A percentile compares a stretch with the other conserved stretches of the same genome.
Conservation (phyloP, 176 grass and related monocot genomes). For the Stipa capillata region DNA sequence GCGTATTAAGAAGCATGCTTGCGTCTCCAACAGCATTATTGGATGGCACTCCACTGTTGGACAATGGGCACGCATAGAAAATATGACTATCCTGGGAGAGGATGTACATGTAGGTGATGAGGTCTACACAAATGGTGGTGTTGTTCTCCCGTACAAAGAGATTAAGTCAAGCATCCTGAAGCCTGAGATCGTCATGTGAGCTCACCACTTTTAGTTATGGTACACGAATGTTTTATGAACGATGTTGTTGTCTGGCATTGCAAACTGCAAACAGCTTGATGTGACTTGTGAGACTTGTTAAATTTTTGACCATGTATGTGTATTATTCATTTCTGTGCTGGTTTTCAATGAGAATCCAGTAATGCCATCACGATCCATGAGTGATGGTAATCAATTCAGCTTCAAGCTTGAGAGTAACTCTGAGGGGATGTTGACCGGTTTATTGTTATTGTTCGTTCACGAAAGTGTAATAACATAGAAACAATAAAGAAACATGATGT, state of each 20-base stretch:
- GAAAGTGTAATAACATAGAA: conserved; percentile 5
- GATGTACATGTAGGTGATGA: conserved; percentile 89
- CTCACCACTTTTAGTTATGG: not conserved
- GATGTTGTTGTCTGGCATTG: not conserved
- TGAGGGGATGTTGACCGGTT: not conserved
- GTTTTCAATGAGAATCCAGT: not conserved
- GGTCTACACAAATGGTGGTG: conserved; percentile 86
- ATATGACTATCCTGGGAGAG: conserved; percentile 87
- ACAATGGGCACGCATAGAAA: conserved; percentile 78
- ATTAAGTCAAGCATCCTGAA: conserved; percentile 93
- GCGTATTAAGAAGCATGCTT: conserved; percentile 81
- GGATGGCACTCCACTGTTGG: conserved; percentile 94
- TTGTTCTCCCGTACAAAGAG: conserved; percentile 87
- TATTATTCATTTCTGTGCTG: not conserved
- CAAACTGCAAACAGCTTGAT: conserved; percentile 8
- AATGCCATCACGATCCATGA: not conserved
- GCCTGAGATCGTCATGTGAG: conserved; percentile 97
- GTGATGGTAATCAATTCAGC: not conserved
- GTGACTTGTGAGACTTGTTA: conserved; percentile 13
- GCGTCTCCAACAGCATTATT: conserved; percentile 77
- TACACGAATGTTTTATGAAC: not conserved
- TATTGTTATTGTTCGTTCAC: not conserved
- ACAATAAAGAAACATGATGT: not conserved
- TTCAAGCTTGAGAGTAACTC: not conserved
- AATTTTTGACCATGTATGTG: conserved; percentile 14